Percentiles rank a stretch among this genome's conserved stretches.
These are phyloP conservation scores for Argentina anserina DNA, from an alignment of 306 rosid genomes.

Conservation along the genomic window DNA sequence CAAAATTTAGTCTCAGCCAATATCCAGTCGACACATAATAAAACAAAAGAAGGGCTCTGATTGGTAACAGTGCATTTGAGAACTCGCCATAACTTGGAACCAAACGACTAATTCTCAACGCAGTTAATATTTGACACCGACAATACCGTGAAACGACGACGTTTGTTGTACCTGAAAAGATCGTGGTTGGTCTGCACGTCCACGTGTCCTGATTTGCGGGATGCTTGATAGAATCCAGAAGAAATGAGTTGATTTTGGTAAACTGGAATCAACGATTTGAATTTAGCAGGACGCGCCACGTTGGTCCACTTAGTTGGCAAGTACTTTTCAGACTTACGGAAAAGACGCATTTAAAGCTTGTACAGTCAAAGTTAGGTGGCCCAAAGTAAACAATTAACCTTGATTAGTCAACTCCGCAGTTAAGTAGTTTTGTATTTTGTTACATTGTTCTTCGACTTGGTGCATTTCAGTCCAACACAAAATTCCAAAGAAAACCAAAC, in stretches of 20 bases:
- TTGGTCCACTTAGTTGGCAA: background rate
- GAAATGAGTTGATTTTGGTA: background rate
- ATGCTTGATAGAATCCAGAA: background rate
- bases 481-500: background rate
- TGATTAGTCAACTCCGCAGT: constrained; percentile 39
- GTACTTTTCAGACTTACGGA: constrained; percentile 3
- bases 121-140: too few species aligned
- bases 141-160: background rate
- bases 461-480: background rate
- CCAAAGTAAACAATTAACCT: background rate
- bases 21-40: too few species aligned
- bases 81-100: too few species aligned
- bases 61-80: too few species aligned
- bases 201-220: background rate
- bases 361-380: constrained; percentile 43
- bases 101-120: too few species aligned
- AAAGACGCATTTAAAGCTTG: background rate
- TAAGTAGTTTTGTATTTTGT: constrained; percentile 22
- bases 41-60: too few species aligned
- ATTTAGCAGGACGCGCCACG: background rate
- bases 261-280: background rate
- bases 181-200: too few species aligned
- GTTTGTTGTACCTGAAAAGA: too few species aligned
- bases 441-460: background rate
- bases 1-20: too few species aligned